phyloP scores from a whole-genome alignment of 805 yeast genomes.

The Candida nanaspora region DNA sequence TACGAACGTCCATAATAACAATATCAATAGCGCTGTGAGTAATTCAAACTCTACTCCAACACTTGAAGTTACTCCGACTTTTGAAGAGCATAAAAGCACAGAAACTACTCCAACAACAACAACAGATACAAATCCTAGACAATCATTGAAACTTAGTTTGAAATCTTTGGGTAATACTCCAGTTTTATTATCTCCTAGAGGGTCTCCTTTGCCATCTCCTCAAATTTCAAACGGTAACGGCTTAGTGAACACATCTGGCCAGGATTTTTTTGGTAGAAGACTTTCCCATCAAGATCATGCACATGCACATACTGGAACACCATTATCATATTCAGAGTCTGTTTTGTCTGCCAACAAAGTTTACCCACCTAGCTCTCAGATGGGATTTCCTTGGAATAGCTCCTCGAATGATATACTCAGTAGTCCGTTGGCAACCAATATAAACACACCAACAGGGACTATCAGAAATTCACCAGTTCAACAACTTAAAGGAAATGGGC shows the following conservation, averaged over 20 bases:
- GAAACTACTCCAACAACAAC: not conserved
- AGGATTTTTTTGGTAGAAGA: not conserved
- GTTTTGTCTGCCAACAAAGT: not conserved
- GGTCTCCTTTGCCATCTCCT: conserved; percentile 24
- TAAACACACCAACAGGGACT: not conserved
- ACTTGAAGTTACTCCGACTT: too few species aligned
- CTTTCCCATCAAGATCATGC: not conserved
- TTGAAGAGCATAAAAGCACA: not conserved
- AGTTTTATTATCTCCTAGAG: conserved; percentile 23
- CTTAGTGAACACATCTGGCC: too few species aligned
- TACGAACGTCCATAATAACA: too few species aligned
- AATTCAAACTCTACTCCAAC: not conserved
- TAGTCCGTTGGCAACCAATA: not conserved
- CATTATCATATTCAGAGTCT: not conserved
- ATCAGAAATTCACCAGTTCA: not conserved
- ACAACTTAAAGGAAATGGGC: not conserved
- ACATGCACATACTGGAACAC: not conserved
- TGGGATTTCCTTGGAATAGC: not conserved
- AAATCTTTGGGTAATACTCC: conserved; percentile 16
- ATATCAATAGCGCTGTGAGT: too few species aligned
- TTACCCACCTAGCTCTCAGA: not conserved
- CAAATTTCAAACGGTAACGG: not conserved
- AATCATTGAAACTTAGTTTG: conserved; percentile 13
- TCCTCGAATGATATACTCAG: too few species aligned
- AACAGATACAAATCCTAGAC: not conserved